These are phyloP conservation scores for Endoconidiophora polonica DNA, from an alignment of 2,329 filamentous ascomycete genomes.

Conservation along the genomic window DNA sequence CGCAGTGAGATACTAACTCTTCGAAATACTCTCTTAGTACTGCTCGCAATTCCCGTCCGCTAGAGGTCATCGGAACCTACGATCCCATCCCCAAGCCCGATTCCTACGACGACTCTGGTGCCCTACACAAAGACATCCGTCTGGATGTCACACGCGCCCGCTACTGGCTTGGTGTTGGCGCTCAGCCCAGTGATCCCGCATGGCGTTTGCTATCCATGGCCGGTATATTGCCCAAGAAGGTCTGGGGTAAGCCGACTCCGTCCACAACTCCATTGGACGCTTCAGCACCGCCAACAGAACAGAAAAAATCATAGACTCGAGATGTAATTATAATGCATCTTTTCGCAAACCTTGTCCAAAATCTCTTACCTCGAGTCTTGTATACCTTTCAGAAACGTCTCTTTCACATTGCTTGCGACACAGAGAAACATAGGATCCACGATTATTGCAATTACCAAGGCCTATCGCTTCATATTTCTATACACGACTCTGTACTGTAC, in stretches of 20 bases:
- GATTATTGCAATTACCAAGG: too few relatives aligned
- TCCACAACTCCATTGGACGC: slow-evolving; percentile 3
- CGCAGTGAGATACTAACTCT: not conserved
- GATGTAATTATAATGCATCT: too few relatives aligned
- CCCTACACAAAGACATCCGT: slow-evolving; percentile 78
- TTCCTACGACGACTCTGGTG: slow-evolving; percentile 33
- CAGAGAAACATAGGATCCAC: too few relatives aligned
- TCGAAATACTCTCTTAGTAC: slow-evolving; percentile 36
- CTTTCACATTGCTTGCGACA: too few relatives aligned
- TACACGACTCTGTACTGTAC: too few relatives aligned
- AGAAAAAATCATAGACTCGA: not conserved
- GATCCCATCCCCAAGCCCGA: slow-evolving; percentile 49
- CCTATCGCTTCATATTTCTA: too few relatives aligned
- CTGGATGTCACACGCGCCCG: slow-evolving; percentile 65
- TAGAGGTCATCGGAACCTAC: slow-evolving; percentile 81
- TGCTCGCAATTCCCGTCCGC: slow-evolving; percentile 69
- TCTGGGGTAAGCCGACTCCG: slow-evolving; percentile 11
- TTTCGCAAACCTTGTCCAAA: too few relatives aligned
- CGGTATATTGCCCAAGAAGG: slow-evolving; percentile 15
- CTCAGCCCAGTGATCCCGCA: slow-evolving; percentile 78
- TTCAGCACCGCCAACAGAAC: too few relatives aligned
- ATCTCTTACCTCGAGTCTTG: too few relatives aligned
- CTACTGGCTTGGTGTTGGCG: slow-evolving; percentile 95
- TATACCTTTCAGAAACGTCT: too few relatives aligned
- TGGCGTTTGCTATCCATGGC: slow-evolving; percentile 81